phyloP scores from a whole-genome alignment of 2,329 filamentous ascomycete genomes.

The Neoscytalidium dimidiatum region DNA sequence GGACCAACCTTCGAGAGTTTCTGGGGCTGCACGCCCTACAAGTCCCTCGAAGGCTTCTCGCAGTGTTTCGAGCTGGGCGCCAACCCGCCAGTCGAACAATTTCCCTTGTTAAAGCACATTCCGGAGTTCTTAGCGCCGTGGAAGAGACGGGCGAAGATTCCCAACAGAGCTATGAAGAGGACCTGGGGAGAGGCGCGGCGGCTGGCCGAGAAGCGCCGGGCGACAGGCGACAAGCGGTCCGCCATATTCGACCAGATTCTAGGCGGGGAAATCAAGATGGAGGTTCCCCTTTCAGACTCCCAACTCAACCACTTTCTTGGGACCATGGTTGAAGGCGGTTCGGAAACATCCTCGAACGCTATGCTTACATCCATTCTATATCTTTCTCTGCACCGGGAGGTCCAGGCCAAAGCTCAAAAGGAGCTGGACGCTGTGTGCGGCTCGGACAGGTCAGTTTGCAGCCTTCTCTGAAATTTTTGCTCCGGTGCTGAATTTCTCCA shows the following conservation, averaged over 20 bases:
- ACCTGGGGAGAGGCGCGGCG: slow-evolving; percentile 22
- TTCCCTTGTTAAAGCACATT: slow-evolving; percentile 42
- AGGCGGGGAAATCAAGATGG: slow-evolving; percentile 18
- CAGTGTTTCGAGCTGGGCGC: slow-evolving; percentile 47
- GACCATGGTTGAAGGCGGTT: slow-evolving; percentile 38
- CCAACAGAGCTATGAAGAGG: slow-evolving; percentile 21
- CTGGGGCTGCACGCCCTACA: slow-evolving; percentile 38
- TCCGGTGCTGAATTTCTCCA: slow-evolving; percentile 20
- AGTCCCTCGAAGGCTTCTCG: slow-evolving; percentile 45
- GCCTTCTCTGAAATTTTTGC: fast-evolving
- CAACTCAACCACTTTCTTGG: slow-evolving; percentile 42
- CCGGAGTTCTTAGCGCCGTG: slow-evolving; percentile 33
- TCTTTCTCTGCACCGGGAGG: slow-evolving; percentile 30
- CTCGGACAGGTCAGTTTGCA: background rate
- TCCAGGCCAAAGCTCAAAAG: slow-evolving; percentile 29
- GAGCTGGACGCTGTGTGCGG: slow-evolving; percentile 28
- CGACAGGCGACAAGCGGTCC: slow-evolving; percentile 19
- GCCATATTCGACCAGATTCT: slow-evolving; percentile 22
- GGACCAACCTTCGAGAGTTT: slow-evolving; percentile 25
- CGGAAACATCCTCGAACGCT: slow-evolving; percentile 38
- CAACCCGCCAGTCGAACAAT: slow-evolving; percentile 51
- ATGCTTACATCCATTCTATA: slow-evolving; percentile 38
- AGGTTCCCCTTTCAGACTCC: slow-evolving; percentile 15
- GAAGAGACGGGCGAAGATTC: slow-evolving; percentile 23
- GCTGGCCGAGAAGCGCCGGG: slow-evolving; percentile 19